Conservation (phyloP, 768 basidiomycete genomes). For the Omphalotus guepiniiformis region DNA sequence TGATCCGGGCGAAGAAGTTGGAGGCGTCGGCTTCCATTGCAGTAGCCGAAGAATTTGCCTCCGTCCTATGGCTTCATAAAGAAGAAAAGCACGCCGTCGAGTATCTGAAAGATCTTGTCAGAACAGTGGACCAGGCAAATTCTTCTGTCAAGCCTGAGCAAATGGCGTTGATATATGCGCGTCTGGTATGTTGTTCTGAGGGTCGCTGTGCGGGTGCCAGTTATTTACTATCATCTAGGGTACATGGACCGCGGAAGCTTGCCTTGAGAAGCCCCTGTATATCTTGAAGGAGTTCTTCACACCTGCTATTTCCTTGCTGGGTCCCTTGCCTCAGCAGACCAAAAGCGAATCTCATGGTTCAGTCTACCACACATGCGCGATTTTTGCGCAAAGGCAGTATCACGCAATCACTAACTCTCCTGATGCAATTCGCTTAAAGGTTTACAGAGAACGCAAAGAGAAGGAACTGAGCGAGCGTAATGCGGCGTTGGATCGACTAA, state of each 20-base stretch:
- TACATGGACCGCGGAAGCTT: constrained; percentile 86
- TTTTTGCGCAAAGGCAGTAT: constrained; percentile 88
- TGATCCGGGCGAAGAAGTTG: constrained; percentile 69
- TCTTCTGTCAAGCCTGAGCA: constrained; percentile 6
- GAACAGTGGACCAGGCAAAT: constrained; percentile 7
- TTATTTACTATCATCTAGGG: constrained; percentile 50
- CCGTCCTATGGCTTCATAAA: constrained; percentile 83
- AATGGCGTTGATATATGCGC: constrained; percentile 41
- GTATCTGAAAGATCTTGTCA: constrained; percentile 45
- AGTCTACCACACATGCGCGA: constrained; percentile 78
- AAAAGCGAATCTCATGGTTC: constrained; percentile 38
- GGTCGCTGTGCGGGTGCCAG: too few relatives aligned
- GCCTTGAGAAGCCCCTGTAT: constrained; percentile 69
- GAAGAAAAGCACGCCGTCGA: constrained; percentile 84
- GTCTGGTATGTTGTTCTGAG: constrained; percentile 53
- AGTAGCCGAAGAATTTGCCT: constrained; percentile 78
- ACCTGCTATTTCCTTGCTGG: constrained; percentile 42
- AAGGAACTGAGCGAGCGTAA: constrained; percentile 61
- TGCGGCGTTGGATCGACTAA: constrained; percentile 24
- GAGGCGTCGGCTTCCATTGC: constrained; percentile 40
- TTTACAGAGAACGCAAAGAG: constrained; percentile 69
- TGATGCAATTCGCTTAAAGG: constrained; percentile 62
- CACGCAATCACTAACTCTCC: constrained; percentile 64
- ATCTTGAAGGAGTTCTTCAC: constrained; percentile 72
- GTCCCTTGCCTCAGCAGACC: constrained; percentile 15